Percentiles rank a stretch among this genome's conserved stretches.
phyloP scores from a whole-genome alignment of 805 yeast genomes.

The Lipomyces spencermartinsiae region DNA sequence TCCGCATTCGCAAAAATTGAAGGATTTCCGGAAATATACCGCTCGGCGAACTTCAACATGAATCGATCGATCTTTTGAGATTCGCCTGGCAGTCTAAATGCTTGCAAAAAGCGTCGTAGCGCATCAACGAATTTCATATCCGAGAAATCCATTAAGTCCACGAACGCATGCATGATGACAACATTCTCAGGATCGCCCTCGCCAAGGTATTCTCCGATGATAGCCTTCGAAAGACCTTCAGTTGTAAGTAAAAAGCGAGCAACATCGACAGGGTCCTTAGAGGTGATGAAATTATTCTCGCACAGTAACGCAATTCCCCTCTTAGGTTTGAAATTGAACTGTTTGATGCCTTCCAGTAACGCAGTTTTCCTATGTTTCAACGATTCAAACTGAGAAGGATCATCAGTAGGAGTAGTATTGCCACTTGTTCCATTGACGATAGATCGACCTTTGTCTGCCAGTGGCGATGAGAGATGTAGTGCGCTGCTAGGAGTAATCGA shows the following conservation, averaged over 20 bases:
- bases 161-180: constrained; percentile 90
- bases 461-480: constrained; percentile 9
- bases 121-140: constrained; percentile 80
- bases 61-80: constrained; percentile 96
- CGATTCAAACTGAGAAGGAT: constrained; percentile 83
- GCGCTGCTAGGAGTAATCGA: constrained; percentile 10
- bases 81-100: constrained; percentile 95
- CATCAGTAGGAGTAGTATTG: constrained; percentile 53
- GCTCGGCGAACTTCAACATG: constrained; percentile 95
- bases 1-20: constrained; percentile 74
- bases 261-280: constrained; percentile 67
- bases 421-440: constrained; percentile 17
- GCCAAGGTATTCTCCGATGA: constrained; percentile 90
- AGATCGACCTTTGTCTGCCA: constrained; percentile 12
- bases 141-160: constrained; percentile 81
- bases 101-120: constrained; percentile 79
- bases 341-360: constrained; percentile 73
- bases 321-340: constrained; percentile 85
- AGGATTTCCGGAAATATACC: constrained; percentile 88
- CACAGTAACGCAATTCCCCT: constrained; percentile 72
- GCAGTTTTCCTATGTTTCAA: constrained; percentile 84
- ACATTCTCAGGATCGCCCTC: constrained; percentile 81
- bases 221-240: constrained; percentile 80
- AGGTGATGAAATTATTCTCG: constrained; percentile 65
- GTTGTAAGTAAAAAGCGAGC: constrained; percentile 73